Evolutionary conservation across 768 basidiomycete species (phyloP), one percentile per base, ranked within the genome.

Genomic region (Xanthoconium purpureum): DNA sequence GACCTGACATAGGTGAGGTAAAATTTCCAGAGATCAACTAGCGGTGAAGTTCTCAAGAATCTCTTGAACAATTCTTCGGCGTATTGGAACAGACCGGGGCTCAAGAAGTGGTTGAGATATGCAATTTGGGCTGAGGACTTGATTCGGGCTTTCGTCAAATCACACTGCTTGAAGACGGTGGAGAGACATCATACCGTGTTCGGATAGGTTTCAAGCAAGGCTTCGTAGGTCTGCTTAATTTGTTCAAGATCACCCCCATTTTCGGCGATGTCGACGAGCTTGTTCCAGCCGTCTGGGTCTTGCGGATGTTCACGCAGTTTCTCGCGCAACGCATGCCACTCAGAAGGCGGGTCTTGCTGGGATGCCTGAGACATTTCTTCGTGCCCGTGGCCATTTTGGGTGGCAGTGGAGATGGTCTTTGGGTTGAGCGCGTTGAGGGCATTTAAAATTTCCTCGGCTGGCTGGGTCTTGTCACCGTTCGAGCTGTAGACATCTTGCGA

Each of bases 1-100:
- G 74, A 89, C 80, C 96, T 84, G 66, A 99, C 92, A 72, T 97
- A 98, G 44, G 86, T 87, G 59, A 99, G 77, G 73, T 99, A 99
- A 67, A 90, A 92, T 67, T 85, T 89, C 90, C 93, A 96, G 3
- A 98, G 78, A 58, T 92, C 89, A 60, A 95, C 93, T 52, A 87
- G 88, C 7, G 94, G 90, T 0, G 93, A 94, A 17, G 84, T 82
- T 66, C 84, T 85, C 54, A 98, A 74, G 68, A 92, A 98, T 52
- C 84, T 82, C 65, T 87, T 89, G 78, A 98, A 98, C n/a, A 98
- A 74, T 10, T 82, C 81, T 74, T 96, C 93, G 18, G 91, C 94
- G 64, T 85, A 83, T 55, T 80, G 78, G 72, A 89, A 90, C 24
- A 84, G 80, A 20, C 80, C 73, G 42, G 81, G 80, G 70, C 83